phyloP scores from a whole-genome alignment of 306 rosid genomes.

The Acacia melanoxylon region DNA sequence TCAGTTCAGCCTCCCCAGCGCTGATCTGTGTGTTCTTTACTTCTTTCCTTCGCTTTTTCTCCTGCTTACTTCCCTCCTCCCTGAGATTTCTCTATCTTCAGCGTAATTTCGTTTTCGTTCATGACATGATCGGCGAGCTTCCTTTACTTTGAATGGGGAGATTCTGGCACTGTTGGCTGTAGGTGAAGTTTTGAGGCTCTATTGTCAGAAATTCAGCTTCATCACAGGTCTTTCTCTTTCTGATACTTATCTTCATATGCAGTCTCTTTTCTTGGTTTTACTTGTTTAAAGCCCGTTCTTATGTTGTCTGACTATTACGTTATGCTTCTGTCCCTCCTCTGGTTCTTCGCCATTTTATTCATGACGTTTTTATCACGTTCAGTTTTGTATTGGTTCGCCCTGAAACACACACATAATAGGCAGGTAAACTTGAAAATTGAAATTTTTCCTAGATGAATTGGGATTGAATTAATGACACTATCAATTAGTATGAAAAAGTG shows the following conservation, averaged over 20 bases:
- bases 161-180: not conserved
- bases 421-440: not conserved
- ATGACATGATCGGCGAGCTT: not conserved
- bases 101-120: not conserved
- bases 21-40: not conserved
- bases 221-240: conserved; percentile 20
- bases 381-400: not conserved
- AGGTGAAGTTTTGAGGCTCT: conserved; percentile 4
- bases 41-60: not conserved
- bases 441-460: not conserved
- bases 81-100: not conserved
- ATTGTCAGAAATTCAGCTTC: conserved; percentile 7
- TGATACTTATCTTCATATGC: not conserved
- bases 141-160: conserved; percentile 12
- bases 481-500: not conserved
- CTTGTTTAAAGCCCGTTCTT: not conserved
- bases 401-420: not conserved
- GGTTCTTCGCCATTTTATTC: not conserved
- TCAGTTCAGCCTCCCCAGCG: not conserved
- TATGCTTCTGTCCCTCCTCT: not conserved
- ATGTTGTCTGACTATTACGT: not conserved
- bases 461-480: not conserved
- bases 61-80: not conserved
- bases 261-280: not conserved
- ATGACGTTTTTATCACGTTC: conserved; percentile 17